Evolutionary conservation across 805 yeast genomes (phyloP).

Genomic region (Candida jianshihensis): DNA sequence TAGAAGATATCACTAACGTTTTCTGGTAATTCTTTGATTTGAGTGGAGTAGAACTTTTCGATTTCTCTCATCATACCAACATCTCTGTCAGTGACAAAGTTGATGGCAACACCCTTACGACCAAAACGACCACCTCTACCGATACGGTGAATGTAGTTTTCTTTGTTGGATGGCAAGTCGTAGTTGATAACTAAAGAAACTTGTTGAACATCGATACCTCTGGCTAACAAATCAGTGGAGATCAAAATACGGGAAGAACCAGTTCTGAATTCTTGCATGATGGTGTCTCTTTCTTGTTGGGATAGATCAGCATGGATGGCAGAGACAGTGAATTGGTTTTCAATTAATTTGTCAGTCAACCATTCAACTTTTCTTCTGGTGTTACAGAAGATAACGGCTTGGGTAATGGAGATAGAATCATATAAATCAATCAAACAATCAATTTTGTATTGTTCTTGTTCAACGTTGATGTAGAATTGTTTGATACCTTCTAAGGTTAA

Average conservation of each 20-base stretch:
- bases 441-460: conserved; percentile 89
- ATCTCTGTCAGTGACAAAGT: conserved; percentile 82
- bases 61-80: conserved; percentile 70
- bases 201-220: conserved; percentile 98
- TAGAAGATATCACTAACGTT: conserved; percentile 27
- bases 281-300: conserved; percentile 87
- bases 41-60: conserved; percentile 84
- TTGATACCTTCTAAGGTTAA: conserved; percentile 92
- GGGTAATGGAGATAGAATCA: conserved; percentile 92
- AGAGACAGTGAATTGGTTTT: conserved; percentile 82
- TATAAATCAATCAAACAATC: conserved; percentile 92
- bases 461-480: conserved; percentile 87
- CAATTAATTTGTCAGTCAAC: conserved; percentile 67
- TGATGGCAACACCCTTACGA: conserved; percentile 96
- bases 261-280: conserved; percentile 93
- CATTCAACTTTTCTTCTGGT: conserved; percentile 91
- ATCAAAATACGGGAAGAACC: conserved; percentile 91
- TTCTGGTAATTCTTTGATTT: conserved; percentile 91
- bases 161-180: conserved; percentile 85
- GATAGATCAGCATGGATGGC: conserved; percentile 96
- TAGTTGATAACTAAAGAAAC: conserved; percentile 92
- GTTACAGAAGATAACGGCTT: conserved; percentile 96
- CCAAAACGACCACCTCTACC: conserved; percentile 99
- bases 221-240: conserved; percentile 92
- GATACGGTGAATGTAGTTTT: conserved; percentile 94